A percentile compares a stretch with the other conserved stretches of the same genome.
Evolutionary conservation across 805 yeast species (phyloP).

Genomic region (Komagataella ulmi): DNA sequence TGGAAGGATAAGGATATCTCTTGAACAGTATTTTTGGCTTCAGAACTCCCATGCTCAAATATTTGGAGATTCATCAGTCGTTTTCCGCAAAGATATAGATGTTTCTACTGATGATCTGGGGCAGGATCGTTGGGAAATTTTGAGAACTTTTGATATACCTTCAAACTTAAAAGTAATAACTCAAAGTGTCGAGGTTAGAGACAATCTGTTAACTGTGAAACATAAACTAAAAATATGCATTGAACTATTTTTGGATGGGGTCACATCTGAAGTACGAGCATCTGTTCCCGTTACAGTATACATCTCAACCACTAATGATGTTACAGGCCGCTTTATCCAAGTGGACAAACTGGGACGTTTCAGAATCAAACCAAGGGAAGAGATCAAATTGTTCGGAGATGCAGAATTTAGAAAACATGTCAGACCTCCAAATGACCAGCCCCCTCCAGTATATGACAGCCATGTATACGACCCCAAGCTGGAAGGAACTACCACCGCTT

Average conservation of each 20-base stretch:
- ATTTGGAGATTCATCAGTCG: conserved; percentile 14
- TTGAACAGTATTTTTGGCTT: conserved; percentile 17
- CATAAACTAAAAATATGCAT: conserved; percentile 32
- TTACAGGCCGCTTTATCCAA: conserved; percentile 13
- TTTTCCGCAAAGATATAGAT: conserved; percentile 11
- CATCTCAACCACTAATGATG: conserved; percentile 21
- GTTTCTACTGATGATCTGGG: conserved; percentile 17
- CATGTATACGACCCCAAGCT: conserved; percentile 19
- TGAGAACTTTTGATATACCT: conserved; percentile 27
- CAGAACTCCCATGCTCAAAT: conserved; percentile 9
- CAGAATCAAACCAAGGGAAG: not conserved
- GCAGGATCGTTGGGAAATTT: conserved; percentile 31
- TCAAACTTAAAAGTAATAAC: conserved; percentile 23
- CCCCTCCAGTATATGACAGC: conserved; percentile 30
- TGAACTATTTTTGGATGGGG: conserved; percentile 34
- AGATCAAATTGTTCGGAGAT: not conserved
- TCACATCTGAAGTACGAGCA: conserved; percentile 35
- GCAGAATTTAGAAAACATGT: not conserved
- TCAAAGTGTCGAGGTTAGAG: conserved; percentile 27
- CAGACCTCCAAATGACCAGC: conserved; percentile 21
- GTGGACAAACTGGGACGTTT: conserved; percentile 12
- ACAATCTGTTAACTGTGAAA: conserved; percentile 26
- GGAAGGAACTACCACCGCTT: not conserved
- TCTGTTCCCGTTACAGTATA: conserved; percentile 33
- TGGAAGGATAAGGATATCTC: conserved; percentile 18